Evolutionary conservation across 345 rosid genomes (phyloP).

Genomic region (Erysimum cheiranthoides): DNA sequence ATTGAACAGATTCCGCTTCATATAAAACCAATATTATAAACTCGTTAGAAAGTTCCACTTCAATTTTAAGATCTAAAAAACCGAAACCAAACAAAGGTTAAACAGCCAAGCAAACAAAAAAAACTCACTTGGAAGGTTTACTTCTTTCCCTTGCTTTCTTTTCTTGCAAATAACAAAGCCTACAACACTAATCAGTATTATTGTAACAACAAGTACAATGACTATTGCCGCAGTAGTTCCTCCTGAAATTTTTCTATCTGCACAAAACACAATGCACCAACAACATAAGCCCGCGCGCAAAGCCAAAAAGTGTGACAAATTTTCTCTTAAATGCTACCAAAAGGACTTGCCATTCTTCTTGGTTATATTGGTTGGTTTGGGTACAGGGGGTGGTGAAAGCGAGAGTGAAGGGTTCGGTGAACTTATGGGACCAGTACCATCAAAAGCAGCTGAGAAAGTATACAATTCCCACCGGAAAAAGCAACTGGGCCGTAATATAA

Average conservation of each 20-base stretch:
- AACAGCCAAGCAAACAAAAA: background rate
- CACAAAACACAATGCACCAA: conserved; percentile 11
- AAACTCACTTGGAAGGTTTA: conserved; percentile 32
- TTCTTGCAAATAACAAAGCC: conserved; percentile 20
- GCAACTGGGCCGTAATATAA: conserved; percentile 39
- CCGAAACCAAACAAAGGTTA: background rate
- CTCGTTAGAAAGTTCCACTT: conserved; percentile 4
- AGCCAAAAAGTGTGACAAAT: background rate
- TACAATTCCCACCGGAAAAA: conserved; percentile 47
- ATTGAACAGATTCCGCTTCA: conserved; percentile 54
- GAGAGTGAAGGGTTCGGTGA: background rate
- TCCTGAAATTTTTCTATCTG: background rate
- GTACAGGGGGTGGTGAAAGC: background rate
- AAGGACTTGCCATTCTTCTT: conserved; percentile 23
- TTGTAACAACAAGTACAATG: background rate
- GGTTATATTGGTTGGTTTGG: background rate
- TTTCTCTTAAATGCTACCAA: background rate
- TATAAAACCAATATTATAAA: conserved; percentile 38
- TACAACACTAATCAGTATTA: conserved; percentile 24
- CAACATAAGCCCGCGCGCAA: background rate
- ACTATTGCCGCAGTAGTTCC: conserved; percentile 25
- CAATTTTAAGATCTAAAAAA: background rate
- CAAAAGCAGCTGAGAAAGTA: conserved; percentile 35
- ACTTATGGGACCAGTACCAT: background rate
- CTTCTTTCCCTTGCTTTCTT: conserved; percentile 20